phyloP scores from a whole-genome alignment of 192 early-diverging fungal species.

The Backusella circina region DNA sequence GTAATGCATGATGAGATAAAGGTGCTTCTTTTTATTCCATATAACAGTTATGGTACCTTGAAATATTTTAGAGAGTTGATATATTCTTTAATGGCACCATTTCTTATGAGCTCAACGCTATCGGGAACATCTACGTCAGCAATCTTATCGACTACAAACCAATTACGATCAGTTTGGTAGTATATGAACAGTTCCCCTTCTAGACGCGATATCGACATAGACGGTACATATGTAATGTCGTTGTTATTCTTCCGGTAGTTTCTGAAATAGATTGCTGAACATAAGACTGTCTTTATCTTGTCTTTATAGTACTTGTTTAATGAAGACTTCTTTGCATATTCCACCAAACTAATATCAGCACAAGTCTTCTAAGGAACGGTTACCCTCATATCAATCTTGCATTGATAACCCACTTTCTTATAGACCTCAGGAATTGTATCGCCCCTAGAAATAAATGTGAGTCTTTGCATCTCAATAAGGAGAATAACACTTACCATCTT shows the following conservation, averaged over 20 bases:
- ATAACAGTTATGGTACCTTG: not conserved
- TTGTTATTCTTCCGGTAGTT: not conserved
- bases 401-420: not conserved
- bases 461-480: not conserved
- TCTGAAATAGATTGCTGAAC: not conserved
- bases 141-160: not conserved
- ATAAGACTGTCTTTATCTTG: not conserved
- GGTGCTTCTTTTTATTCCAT: too few species aligned
- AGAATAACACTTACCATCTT: not conserved
- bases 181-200: not conserved
- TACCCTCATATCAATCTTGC: slow-evolving; percentile 4
- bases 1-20: too few species aligned
- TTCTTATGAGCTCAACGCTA: not conserved
- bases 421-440: not conserved
- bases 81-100: not conserved
- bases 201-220: not conserved
- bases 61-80: not conserved
- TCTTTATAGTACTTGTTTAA: not conserved
- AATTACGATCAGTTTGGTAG: not conserved
- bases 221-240: not conserved
- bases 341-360: not conserved
- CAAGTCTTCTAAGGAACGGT: not conserved
- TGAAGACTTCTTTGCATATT: not conserved
- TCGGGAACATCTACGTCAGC: not conserved
- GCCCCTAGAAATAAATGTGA: not conserved